Percentiles rank a stretch among this genome's conserved stretches.
Conservation (phyloP, 306 rosid species). For the Malus asiatica region DNA sequence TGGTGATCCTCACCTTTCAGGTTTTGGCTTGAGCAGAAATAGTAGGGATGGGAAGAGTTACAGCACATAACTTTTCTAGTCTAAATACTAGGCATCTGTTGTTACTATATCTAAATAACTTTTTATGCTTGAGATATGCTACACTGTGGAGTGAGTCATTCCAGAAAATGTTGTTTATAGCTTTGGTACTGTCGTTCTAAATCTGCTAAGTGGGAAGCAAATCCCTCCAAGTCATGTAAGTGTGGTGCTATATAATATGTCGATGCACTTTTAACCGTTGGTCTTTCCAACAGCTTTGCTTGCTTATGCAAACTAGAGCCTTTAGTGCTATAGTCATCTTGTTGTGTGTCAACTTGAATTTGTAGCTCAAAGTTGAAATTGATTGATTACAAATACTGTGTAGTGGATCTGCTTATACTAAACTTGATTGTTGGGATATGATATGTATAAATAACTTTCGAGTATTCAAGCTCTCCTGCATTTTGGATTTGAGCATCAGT, state of each 20-base stretch:
- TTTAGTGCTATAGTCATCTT: background rate
- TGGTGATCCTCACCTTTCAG: slow-evolving; percentile 91
- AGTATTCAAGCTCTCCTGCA: background rate
- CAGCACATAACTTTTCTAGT: slow-evolving; percentile 39
- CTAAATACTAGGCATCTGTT: background rate
- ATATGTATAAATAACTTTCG: background rate
- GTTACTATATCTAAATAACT: background rate
- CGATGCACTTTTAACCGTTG: background rate
- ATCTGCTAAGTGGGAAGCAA: slow-evolving; percentile 94
- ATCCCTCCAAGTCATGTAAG: slow-evolving; percentile 98
- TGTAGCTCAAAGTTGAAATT: background rate
- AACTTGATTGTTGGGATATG: background rate
- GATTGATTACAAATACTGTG: background rate
- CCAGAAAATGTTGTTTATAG: slow-evolving; percentile 95
- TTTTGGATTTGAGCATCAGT: background rate
- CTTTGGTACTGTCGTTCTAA: slow-evolving; percentile 90
- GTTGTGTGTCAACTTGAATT: background rate
- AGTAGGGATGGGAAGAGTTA: slow-evolving; percentile 91
- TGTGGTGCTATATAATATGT: slow-evolving; percentile 3
- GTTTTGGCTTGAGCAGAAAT: slow-evolving; percentile 93
- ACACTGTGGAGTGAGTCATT: slow-evolving; percentile 74
- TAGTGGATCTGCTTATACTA: background rate
- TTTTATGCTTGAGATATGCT: background rate
- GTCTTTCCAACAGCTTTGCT: too few relatives aligned
- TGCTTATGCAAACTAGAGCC: too few relatives aligned